Percentiles rank a stretch among this genome's conserved stretches.
Conservation (phyloP, 2,329 filamentous ascomycete species). For the Epichloe sylvatica region DNA sequence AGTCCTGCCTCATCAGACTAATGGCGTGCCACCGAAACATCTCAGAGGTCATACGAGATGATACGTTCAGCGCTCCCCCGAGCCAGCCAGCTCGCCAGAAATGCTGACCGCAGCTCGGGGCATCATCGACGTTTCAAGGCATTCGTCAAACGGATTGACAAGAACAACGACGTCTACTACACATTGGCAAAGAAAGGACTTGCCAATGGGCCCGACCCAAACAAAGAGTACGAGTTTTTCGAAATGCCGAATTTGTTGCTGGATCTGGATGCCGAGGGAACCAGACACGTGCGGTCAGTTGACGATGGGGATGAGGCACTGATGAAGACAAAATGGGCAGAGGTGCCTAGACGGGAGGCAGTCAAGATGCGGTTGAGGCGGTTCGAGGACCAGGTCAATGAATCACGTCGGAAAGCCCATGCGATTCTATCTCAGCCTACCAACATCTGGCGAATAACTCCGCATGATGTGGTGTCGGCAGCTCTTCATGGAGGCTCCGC, state of each 20-base stretch:
- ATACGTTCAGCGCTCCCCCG: constrained; percentile 7
- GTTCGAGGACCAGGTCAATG: constrained; percentile 17
- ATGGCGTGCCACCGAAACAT: not conserved
- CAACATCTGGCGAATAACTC: constrained; percentile 25
- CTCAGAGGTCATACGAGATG: constrained; percentile 4
- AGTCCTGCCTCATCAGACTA: not conserved
- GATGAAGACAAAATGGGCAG: constrained; percentile 18
- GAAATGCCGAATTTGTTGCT: constrained; percentile 30
- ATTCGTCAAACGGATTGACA: constrained; percentile 13
- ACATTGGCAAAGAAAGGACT: constrained; percentile 10
- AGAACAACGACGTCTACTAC: constrained; percentile 16
- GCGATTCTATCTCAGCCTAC: constrained; percentile 12
- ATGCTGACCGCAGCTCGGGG: not conserved
- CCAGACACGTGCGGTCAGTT: constrained; percentile 27
- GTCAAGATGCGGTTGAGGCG: constrained; percentile 14
- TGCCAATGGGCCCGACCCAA: constrained; percentile 4
- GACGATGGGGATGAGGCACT: constrained; percentile 22
- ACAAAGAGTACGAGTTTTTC: constrained; percentile 18
- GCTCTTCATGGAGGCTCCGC: constrained; percentile 11
- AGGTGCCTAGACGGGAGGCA: constrained; percentile 10
- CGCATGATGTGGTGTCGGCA: constrained; percentile 29
- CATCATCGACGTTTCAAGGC: constrained; percentile 9
- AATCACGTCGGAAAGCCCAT: constrained; percentile 14
- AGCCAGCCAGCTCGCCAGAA: constrained; percentile 4
- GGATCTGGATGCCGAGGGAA: constrained; percentile 38